These are phyloP conservation scores for Gastrolobium villosum DNA, from an alignment of 306 rosid genomes.

Conservation along the genomic window DNA sequence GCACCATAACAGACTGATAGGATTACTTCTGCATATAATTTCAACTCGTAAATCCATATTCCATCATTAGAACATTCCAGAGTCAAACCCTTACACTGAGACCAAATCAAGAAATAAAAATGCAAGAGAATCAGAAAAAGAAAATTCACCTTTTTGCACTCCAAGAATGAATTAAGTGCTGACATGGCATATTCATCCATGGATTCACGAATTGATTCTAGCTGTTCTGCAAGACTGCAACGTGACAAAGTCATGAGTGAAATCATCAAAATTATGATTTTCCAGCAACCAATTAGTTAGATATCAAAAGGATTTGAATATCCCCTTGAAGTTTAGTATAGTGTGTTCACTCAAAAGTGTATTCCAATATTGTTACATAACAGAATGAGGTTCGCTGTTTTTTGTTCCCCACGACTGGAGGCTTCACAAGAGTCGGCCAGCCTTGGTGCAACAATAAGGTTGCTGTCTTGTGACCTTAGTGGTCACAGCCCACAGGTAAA, in stretches of 20 bases:
- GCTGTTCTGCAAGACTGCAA: constrained; percentile 94
- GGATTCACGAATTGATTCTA: constrained; percentile 80
- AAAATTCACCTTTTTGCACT: constrained; percentile 76
- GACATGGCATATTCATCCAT: constrained; percentile 68
- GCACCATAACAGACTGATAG: constrained; percentile 26
- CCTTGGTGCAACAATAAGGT: constrained; percentile 28
- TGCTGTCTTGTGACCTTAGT: constrained; percentile 27
- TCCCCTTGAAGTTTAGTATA: constrained; percentile 28
- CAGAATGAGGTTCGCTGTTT: constrained; percentile 21
- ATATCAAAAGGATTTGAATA: constrained; percentile 41
- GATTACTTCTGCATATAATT: constrained; percentile 4
- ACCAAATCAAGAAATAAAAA: constrained; percentile 34
- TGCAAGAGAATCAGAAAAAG: constrained; percentile 35
- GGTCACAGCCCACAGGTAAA: constrained; percentile 18
- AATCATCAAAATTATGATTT: constrained; percentile 37
- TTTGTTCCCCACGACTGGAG: constrained; percentile 29
- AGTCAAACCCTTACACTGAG: constrained; percentile 24
- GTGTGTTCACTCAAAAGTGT: constrained; percentile 33
- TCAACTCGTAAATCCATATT: constrained; percentile 23
- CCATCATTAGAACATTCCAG: constrained; percentile 24
- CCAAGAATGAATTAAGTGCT: constrained; percentile 76
- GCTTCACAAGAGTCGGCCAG: constrained; percentile 24
- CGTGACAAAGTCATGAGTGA: constrained; percentile 46
- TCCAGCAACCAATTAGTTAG: constrained; percentile 36
- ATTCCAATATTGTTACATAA: constrained; percentile 20